Conservation (phyloP, 495 filamentous ascomycete genomes). For the Glarea lozoyensis region DNA sequence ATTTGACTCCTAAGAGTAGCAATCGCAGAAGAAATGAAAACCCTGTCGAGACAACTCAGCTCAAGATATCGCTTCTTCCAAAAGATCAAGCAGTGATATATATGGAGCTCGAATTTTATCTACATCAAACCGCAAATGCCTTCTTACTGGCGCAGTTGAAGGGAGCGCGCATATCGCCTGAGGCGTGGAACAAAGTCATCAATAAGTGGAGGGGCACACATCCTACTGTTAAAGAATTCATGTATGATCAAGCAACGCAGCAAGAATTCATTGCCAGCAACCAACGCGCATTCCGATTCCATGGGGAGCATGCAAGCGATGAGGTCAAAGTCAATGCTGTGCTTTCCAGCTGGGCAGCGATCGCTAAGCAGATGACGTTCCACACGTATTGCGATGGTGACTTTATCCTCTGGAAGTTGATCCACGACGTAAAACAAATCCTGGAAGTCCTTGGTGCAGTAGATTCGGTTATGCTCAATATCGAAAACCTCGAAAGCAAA, state of each 20-base stretch:
- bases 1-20: constrained; percentile 10
- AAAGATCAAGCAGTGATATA: constrained; percentile 42
- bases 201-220: constrained; percentile 39
- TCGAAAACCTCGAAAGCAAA: too few species aligned
- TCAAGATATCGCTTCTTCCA: constrained; percentile 36
- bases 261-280: constrained; percentile 41
- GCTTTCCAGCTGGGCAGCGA: constrained; percentile 41
- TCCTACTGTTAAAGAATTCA: constrained; percentile 44
- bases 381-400: constrained; percentile 49
- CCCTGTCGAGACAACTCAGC: constrained; percentile 12
- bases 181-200: constrained; percentile 37
- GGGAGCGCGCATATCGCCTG: constrained; percentile 34
- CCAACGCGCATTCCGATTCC: constrained; percentile 38
- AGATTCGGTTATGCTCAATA: constrained; percentile 10
- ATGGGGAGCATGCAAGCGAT: constrained; percentile 31
- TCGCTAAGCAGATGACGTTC: constrained; percentile 41
- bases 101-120: constrained; percentile 46
- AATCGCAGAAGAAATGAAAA: not conserved
- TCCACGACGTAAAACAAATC: constrained; percentile 42
- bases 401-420: constrained; percentile 42
- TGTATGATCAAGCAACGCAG: constrained; percentile 49
- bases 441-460: constrained; percentile 43
- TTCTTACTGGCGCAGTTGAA: constrained; percentile 40
- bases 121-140: constrained; percentile 39
- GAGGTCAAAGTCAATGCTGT: constrained; percentile 33